These are phyloP conservation scores for Candida neerlandica DNA, from an alignment of 1,139 yeast species.

Conservation along the genomic window DNA sequence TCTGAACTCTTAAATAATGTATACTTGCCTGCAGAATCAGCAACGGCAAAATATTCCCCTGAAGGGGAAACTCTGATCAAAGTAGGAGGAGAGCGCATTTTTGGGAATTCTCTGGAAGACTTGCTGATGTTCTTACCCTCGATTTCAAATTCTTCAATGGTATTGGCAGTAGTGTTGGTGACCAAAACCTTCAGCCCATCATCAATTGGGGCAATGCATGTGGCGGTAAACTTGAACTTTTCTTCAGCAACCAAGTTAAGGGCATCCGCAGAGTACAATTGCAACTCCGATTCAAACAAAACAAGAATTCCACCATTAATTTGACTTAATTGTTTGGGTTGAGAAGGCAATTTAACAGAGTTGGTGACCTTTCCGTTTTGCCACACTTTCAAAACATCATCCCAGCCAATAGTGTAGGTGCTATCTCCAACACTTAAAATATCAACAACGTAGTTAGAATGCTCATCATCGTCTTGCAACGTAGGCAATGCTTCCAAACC, in stretches of 20 bases:
- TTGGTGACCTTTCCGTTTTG: constrained; percentile 27
- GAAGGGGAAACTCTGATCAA: constrained; percentile 71
- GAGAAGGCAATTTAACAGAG: constrained; percentile 46
- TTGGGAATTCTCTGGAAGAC: constrained; percentile 32
- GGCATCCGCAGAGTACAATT: constrained; percentile 32
- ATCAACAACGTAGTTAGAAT: constrained; percentile 61
- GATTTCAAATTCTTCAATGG: constrained; percentile 30
- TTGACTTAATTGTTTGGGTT: constrained; percentile 62
- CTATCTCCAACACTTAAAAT: constrained; percentile 27
- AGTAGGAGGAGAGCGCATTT: constrained; percentile 65
- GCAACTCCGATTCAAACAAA: constrained; percentile 50
- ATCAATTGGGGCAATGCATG: constrained; percentile 34
- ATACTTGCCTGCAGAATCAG: constrained; percentile 86
- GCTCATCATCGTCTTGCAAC: constrained; percentile 29
- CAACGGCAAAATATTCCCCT: constrained; percentile 73
- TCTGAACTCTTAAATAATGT: constrained; percentile 61
- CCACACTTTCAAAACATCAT: constrained; percentile 67
- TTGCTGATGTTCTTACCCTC: constrained; percentile 19
- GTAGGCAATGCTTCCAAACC: constrained; percentile 24
- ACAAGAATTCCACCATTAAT: constrained; percentile 36
- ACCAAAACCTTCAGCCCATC: constrained; percentile 40
- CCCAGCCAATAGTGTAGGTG: constrained; percentile 79
- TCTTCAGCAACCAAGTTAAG: constrained; percentile 24
- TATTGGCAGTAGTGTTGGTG: constrained; percentile 49
- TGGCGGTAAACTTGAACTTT: constrained; percentile 39